phyloP scores from a whole-genome alignment of 2,329 filamentous ascomycete species.

The Pseudogymnoascus sp. region DNA sequence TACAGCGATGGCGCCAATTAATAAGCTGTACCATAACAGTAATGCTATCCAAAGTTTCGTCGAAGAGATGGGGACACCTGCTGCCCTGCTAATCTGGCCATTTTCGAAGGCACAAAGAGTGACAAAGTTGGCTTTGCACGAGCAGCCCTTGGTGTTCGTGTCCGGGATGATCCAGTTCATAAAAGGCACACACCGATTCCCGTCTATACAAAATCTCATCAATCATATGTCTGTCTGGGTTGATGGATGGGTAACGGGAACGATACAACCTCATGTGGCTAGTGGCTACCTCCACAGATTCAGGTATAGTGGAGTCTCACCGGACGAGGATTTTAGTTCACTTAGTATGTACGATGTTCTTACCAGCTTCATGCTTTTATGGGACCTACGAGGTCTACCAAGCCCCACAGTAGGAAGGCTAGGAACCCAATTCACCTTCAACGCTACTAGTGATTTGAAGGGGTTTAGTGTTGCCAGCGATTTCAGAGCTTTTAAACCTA shows the following conservation, averaged over 20 bases:
- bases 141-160: background rate
- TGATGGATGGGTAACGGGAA: background rate
- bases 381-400: background rate
- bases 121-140: background rate
- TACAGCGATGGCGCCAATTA: background rate
- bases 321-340: too few species aligned
- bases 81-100: background rate
- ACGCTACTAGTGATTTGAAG: too few species aligned
- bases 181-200: background rate
- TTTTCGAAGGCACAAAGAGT: background rate
- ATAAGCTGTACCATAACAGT: background rate
- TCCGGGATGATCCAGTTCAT: background rate
- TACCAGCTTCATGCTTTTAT: too few species aligned
- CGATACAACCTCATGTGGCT: background rate
- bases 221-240: background rate
- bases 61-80: background rate
- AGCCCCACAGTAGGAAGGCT: background rate
- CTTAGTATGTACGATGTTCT: too few species aligned
- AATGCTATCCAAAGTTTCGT: background rate
- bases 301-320: too few species aligned
- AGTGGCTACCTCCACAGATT: background rate
- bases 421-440: background rate
- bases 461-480: too few species aligned
- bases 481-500: background rate
- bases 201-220: background rate